These are phyloP conservation scores for Oryza officinalis DNA, from an alignment of 176 grass and related monocot species.

Conservation along the genomic window DNA sequence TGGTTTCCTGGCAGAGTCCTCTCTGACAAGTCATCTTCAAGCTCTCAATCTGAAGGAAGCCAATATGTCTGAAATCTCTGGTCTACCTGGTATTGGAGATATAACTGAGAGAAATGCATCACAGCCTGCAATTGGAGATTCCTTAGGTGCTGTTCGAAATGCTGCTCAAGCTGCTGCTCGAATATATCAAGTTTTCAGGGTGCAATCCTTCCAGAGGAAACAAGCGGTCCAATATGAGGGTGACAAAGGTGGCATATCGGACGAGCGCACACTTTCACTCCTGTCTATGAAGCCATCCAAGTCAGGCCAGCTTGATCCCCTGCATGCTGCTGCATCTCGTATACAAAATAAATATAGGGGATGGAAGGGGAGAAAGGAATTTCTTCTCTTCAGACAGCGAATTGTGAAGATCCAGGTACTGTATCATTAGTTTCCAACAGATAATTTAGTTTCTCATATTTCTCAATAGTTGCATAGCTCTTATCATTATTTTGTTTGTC, in stretches of 20 bases:
- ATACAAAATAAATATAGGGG: slow-evolving; percentile 88
- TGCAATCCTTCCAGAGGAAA: slow-evolving; percentile 70
- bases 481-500: not conserved
- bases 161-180: slow-evolving; percentile 66
- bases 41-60: slow-evolving; percentile 61
- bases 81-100: slow-evolving; percentile 56
- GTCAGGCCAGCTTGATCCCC: slow-evolving; percentile 50
- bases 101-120: slow-evolving; percentile 36
- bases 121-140: slow-evolving; percentile 39
- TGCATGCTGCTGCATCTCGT: slow-evolving; percentile 63
- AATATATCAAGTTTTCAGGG: slow-evolving; percentile 71
- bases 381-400: slow-evolving; percentile 56
- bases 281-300: slow-evolving; percentile 55
- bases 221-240: slow-evolving; percentile 52
- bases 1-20: slow-evolving; percentile 81
- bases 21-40: slow-evolving; percentile 84
- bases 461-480: not conserved
- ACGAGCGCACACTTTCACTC: slow-evolving; percentile 57
- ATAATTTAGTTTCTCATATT: not conserved
- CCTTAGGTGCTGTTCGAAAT: slow-evolving; percentile 65
- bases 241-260: slow-evolving; percentile 52
- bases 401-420: slow-evolving; percentile 90
- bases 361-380: slow-evolving; percentile 81
- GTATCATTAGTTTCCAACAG: not conserved
- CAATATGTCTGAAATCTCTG: slow-evolving; percentile 45